Percentiles rank a stretch among this genome's conserved stretches.
These are phyloP conservation scores for Fusarium sp. DNA, from an alignment of 2,329 filamentous ascomycete genomes.

Conservation along the genomic window DNA sequence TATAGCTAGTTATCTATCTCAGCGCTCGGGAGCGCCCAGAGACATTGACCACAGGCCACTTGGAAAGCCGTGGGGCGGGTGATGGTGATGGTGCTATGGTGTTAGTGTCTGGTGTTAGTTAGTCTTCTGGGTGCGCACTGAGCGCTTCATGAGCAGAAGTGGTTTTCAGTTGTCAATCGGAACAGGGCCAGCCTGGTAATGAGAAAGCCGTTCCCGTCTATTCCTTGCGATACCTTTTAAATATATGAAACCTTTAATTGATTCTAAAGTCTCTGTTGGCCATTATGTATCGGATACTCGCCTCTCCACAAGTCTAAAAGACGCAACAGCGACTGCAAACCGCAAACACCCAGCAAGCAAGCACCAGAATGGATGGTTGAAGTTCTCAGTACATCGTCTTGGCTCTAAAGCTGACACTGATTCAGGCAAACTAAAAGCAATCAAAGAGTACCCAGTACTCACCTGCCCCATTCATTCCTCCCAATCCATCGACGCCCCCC, in stretches of 20 bases:
- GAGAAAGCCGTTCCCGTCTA: constrained; percentile 13
- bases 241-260: background rate
- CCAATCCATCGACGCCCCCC: constrained; percentile 30
- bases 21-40: constrained; percentile 38
- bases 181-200: background rate
- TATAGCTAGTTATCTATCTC: constrained; percentile 10
- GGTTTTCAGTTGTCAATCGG: constrained; percentile 2
- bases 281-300: constrained; percentile 23
- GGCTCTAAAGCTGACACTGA: background rate
- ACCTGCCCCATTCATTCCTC: constrained; percentile 18
- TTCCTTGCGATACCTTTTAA: background rate
- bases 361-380: background rate
- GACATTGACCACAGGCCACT: constrained; percentile 9
- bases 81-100: background rate
- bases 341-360: constrained; percentile 26
- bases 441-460: constrained; percentile 15
- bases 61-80: constrained; percentile 10
- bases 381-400: constrained; percentile 14
- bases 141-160: constrained; percentile 9
- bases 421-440: background rate
- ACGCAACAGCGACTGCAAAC: background rate
- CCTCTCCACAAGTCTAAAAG: background rate
- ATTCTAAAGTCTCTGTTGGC: background rate
- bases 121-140: constrained; percentile 7
- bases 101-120: background rate